Evolutionary conservation across 345 rosid genomes (phyloP).

Genomic region (Gossypioides kirkii): DNA sequence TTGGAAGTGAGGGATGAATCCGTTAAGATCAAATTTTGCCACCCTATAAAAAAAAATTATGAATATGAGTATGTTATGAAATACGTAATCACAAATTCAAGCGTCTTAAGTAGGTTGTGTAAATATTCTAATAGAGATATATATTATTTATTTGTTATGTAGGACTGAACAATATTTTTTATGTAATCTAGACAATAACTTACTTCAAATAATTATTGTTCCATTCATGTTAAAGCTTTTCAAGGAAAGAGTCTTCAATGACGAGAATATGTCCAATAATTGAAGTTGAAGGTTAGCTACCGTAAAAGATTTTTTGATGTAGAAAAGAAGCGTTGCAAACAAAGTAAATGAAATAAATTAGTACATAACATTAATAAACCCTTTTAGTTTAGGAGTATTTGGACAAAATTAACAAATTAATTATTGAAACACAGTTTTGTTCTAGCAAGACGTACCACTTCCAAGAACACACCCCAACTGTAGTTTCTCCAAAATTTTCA

Average conservation of each 20-base stretch:
- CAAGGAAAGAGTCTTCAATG: background rate
- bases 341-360: too few species aligned
- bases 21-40: too few species aligned
- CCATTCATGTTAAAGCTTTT: background rate
- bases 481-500: background rate
- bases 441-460: background rate
- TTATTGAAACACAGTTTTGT: background rate
- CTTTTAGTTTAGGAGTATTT: background rate
- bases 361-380: background rate
- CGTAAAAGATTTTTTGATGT: background rate
- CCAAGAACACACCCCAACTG: rapidly evolving
- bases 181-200: background rate
- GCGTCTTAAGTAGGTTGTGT: too few species aligned
- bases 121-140: too few species aligned
- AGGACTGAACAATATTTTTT: background rate
- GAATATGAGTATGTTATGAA: too few species aligned
- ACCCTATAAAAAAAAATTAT: too few species aligned
- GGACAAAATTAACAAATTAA: background rate
- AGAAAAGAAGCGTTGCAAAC: background rate
- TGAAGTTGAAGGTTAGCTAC: background rate
- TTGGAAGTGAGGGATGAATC: too few species aligned
- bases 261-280: background rate
- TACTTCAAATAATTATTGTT: background rate
- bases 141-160: too few species aligned
- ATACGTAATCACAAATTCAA: too few species aligned